Base-by-base conservation (phyloP, 176 grass and related monocot species). In the Bolboschoenus planiculmis region DNA sequence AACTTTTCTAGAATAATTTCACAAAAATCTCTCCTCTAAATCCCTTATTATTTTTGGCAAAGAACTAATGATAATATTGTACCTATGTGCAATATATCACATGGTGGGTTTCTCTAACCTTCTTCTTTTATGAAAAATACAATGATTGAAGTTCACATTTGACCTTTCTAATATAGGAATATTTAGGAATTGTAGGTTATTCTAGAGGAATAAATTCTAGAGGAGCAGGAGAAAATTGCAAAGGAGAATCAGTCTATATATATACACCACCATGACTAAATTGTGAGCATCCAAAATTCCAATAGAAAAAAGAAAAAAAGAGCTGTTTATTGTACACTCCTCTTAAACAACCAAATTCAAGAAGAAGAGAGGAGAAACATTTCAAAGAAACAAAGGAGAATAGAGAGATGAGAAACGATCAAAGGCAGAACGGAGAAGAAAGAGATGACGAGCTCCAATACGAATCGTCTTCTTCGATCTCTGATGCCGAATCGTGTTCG, bases 391-490 rank as follows among this genome's bases (percentile, higher is more conserved):
- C 60, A 55, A 85, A 51, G 9, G 35, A 61, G 23, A 48, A 30
- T 20, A 51, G 37, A 53, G 40, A 78, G 56, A 66, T 90, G 79
- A 58, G 26, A 37, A 68, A 83, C 48, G 27, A 89, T 85, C 33
- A 61, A 23, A 36, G 29, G 11, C 11, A 50, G 20, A 50, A 30
- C 76, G 81, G 65, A 29, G 90, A 88, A 85, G 85, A 88, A 0
- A 85, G 87, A 1, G 85, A 93, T 6, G 84, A 84, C 5, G 93
- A 96, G 44, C 24, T 95, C 37, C 86, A 84, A 34, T 88, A 89
- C 84, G 87, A 87, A 20, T 92, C 86, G 0, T 96, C 93, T 0
- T 96, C 90, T 0, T 91, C 93, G 39, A 84, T 91, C 74, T 96
- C 78, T 48, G 84, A 87, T 2, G 90, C 75, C 26, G 82, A 85